Percentiles rank a stretch among this genome's conserved stretches.
Evolutionary conservation across 768 basidiomycete genomes (phyloP).

Genomic region (Kwoniella sp.): DNA sequence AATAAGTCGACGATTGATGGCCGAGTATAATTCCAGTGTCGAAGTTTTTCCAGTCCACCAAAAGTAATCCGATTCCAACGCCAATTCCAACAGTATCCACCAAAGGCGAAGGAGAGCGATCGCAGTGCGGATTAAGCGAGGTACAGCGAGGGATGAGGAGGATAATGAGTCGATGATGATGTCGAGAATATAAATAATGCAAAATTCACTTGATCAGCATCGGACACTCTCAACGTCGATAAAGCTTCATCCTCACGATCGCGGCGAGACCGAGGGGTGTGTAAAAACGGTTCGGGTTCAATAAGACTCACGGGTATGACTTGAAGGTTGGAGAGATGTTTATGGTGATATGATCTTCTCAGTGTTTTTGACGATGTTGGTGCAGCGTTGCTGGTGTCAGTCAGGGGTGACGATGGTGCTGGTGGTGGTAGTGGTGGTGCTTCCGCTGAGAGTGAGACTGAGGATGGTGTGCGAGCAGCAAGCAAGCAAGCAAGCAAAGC

Average conservation of each 20-base stretch:
- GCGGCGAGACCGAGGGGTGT: not conserved
- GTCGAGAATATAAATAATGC: not conserved
- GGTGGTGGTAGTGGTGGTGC: not conserved
- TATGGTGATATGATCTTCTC: not conserved
- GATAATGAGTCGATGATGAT: not conserved
- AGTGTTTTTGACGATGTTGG: conserved; percentile 1
- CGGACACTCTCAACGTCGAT: not conserved
- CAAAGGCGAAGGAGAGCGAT: not conserved
- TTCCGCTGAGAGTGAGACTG: not conserved
- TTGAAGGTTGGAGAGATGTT: conserved; percentile 24
- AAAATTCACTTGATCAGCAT: conserved; percentile 18
- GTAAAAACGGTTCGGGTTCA: not conserved
- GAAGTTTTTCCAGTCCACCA: not conserved
- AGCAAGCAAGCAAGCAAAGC: no score
- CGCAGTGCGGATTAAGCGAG: not conserved
- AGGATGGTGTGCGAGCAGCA: no score
- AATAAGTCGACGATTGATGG: not conserved
- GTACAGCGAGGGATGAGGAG: not conserved
- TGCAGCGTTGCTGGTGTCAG: not conserved
- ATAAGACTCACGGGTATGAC: conserved; percentile 23
- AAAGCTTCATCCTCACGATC: not conserved
- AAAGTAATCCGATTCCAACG: not conserved
- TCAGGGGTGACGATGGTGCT: not conserved
- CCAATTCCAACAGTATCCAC: conserved; percentile 1
- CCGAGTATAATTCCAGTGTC: not conserved